phyloP scores from a whole-genome alignment of 768 basidiomycete species.

The Udeniomyces megalosporus region DNA sequence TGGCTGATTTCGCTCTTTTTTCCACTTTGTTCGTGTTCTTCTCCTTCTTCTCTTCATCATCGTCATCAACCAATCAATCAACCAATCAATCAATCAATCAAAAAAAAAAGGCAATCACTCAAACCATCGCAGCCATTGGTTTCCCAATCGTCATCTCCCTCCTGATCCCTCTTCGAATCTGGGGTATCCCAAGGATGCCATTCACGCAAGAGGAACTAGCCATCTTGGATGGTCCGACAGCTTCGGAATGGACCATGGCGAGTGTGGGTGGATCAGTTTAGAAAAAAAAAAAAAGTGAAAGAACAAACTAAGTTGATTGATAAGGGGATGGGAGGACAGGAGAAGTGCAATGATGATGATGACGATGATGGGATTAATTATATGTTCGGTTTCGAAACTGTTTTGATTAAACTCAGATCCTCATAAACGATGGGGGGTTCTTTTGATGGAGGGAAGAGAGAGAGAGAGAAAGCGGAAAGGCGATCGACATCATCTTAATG shows the following conservation, averaged over 20 bases:
- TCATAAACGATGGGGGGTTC: too few relatives aligned
- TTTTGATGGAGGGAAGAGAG: too few relatives aligned
- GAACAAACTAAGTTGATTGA: too few relatives aligned
- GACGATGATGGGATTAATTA: too few relatives aligned
- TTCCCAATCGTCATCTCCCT: conserved; percentile 79
- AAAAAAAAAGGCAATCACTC: conserved; percentile 59
- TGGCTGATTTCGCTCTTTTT: background rate
- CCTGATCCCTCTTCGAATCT: conserved; percentile 57
- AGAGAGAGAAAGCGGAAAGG: too few relatives aligned
- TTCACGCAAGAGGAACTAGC: conserved; percentile 63
- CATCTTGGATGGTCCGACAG: conserved; percentile 77
- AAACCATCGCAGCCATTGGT: conserved; percentile 77
- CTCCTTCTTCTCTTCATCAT: background rate
- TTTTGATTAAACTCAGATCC: too few relatives aligned
- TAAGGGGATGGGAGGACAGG: too few relatives aligned
- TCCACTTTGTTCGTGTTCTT: background rate
- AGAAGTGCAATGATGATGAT: too few relatives aligned
- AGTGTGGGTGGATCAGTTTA: too few relatives aligned
- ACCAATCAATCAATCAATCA: background rate
- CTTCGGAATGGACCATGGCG: conserved; percentile 25
- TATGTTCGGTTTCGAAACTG: too few relatives aligned
- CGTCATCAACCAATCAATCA: background rate
- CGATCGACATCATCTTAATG: too few relatives aligned
- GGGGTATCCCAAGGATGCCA: conserved; percentile 50
- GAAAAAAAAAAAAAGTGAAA: background rate